Evolutionary conservation across 2,329 filamentous ascomycete species (phyloP), one percentile per base, ranked within the genome.

Genomic region (Ascosphaera aggregata): DNA sequence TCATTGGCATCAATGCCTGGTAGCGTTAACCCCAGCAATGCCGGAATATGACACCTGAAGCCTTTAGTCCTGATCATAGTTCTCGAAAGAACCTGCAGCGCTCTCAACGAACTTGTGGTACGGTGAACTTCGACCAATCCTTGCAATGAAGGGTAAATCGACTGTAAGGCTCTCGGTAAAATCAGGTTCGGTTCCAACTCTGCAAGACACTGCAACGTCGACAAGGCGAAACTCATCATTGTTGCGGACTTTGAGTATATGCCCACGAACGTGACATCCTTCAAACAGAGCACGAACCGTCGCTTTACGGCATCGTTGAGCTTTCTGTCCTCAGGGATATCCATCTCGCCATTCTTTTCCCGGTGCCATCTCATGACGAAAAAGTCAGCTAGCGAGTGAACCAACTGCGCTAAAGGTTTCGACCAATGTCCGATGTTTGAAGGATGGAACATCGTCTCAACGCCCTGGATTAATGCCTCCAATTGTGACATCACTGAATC

Each of bases 1-100:
- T 98, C 89, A 53, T 98, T 98, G 45, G 91, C 85, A 58, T 98
- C 91, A 42, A 98, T 92, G 17, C 89, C 91, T 0, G 91, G 91
- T 22, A 98, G 64, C 3, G 86, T 82, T 43, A 98, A 66, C 3
- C 86, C 89, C n/a, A 98, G 63, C 27, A 98, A 63, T 1, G 86
- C 86, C 1, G 89, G 98, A 45, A 98, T 76, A 54, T 98, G 89
- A 51, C 89, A 95, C 43, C 89, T 71, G 54, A 89, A 94, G n/a
- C 89, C 89, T 57, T 92, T 95, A 32, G 84, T 81, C 52, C 80
- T 76, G 11, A 84, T 76, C 70, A 98, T 91, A 49, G 85, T 73
- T 53, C 84, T 81, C 45, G 85, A 80, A 43, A 95, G 72, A 66
- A 92, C 81, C 59, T 94, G 85, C 43, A 98, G 63, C 34, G 86